These are phyloP conservation scores for Eremothecium coryli DNA, from an alignment of 1,139 yeast species.

Conservation along the genomic window DNA sequence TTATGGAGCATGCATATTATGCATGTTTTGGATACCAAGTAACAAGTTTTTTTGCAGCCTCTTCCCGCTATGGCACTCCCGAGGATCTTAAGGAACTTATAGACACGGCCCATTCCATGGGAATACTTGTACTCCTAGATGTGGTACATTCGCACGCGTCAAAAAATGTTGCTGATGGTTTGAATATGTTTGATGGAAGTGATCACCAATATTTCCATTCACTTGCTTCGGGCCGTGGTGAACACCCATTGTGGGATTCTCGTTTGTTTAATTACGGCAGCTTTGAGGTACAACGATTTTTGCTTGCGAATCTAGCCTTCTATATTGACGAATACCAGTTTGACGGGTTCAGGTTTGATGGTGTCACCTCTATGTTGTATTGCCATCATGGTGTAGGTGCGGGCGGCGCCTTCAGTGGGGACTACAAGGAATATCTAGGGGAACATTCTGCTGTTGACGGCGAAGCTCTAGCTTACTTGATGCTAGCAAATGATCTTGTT, in stretches of 20 bases:
- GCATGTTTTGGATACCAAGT: conserved; percentile 97
- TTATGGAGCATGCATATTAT: conserved; percentile 98
- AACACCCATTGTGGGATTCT: conserved; percentile 91
- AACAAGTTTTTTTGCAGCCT: conserved; percentile 81
- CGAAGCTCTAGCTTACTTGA: conserved; percentile 78
- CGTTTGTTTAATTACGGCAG: conserved; percentile 83
- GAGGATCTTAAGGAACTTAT: conserved; percentile 85
- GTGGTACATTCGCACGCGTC: conserved; percentile 96
- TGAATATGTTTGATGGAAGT: conserved; percentile 89
- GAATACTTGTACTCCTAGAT: conserved; percentile 78
- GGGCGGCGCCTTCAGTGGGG: conserved; percentile 79
- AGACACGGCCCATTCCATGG: conserved; percentile 85
- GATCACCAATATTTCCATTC: conserved; percentile 88
- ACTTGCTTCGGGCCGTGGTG: conserved; percentile 47
- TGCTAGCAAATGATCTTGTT: conserved; percentile 77
- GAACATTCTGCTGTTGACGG: conserved; percentile 68
- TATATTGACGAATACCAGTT: conserved; percentile 76
- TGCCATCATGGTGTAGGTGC: conserved; percentile 85
- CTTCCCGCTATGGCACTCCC: conserved; percentile 89
- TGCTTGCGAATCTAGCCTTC: conserved; percentile 78
- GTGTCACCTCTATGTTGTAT: conserved; percentile 90
- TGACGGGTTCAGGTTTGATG: conserved; percentile 96
- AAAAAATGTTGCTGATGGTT: conserved; percentile 87
- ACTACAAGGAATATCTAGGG: conserved; percentile 83
- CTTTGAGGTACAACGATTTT: conserved; percentile 81